Evolutionary conservation across 2,329 filamentous ascomycete species (phyloP).

Genomic region (Epichloe gansuensis): DNA sequence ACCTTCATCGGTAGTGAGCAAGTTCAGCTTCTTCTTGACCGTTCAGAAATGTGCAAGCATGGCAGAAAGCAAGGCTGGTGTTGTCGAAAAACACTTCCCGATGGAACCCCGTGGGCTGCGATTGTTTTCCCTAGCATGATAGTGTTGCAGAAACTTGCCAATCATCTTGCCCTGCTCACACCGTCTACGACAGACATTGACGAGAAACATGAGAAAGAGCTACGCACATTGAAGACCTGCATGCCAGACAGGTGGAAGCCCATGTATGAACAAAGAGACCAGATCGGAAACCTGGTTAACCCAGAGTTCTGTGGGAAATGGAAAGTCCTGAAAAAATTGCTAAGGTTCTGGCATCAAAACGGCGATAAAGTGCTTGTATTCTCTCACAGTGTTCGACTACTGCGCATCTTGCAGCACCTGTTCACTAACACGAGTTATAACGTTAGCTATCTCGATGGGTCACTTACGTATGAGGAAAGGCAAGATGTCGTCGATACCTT

Average conservation of each 20-base stretch:
- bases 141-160: slow-evolving; percentile 75
- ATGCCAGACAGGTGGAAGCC: slow-evolving; percentile 63
- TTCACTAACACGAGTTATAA: slow-evolving; percentile 85
- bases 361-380: slow-evolving; percentile 95
- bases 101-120: slow-evolving; percentile 56
- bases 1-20: slow-evolving; percentile 60
- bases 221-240: slow-evolving; percentile 60
- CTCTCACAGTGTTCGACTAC: slow-evolving; percentile 75
- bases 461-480: slow-evolving; percentile 70
- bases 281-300: slow-evolving; percentile 68
- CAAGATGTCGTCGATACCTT: slow-evolving; percentile 77
- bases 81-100: slow-evolving; percentile 48
- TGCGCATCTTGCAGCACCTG: slow-evolving; percentile 72
- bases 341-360: slow-evolving; percentile 79
- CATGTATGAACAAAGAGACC: slow-evolving; percentile 63
- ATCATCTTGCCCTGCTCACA: slow-evolving; percentile 81
- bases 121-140: slow-evolving; percentile 78
- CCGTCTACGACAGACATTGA: slow-evolving; percentile 49
- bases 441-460: slow-evolving; percentile 80
- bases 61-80: slow-evolving; percentile 64
- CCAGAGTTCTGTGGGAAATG: slow-evolving; percentile 94
- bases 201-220: slow-evolving; percentile 67
- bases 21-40: slow-evolving; percentile 53
- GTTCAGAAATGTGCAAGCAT: slow-evolving; percentile 55
- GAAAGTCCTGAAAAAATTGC: slow-evolving; percentile 75